These are phyloP conservation scores for Metarhizium sp. DNA, from an alignment of 2,329 filamentous ascomycete species.

Conservation along the genomic window DNA sequence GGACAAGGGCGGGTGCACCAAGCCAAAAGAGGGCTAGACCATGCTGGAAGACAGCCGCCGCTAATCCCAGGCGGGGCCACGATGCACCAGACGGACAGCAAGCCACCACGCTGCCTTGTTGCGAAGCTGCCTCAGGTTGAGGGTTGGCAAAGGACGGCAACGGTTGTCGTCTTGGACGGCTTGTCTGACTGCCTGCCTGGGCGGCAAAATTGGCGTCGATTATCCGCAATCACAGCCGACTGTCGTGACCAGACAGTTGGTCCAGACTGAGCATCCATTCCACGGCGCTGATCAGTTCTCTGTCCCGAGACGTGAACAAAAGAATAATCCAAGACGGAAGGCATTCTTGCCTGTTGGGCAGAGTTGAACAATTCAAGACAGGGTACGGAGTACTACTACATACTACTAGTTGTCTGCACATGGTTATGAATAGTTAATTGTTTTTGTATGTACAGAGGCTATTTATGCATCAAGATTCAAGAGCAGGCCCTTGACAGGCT, in stretches of 20 bases:
- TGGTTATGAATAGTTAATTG: too few relatives aligned
- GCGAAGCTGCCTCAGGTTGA: neutral
- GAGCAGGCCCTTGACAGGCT: neutral
- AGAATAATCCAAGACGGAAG: neutral
- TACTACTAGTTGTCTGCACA: too few relatives aligned
- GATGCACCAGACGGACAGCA: neutral
- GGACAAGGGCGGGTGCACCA: slow-evolving; percentile 1
- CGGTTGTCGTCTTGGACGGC: too few relatives aligned
- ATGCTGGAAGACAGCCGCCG: neutral
- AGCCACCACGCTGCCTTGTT: neutral
- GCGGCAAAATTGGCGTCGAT: neutral
- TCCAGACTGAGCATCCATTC: neutral
- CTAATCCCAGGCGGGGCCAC: too few relatives aligned
- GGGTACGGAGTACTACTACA: too few relatives aligned
- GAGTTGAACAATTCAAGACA: neutral
- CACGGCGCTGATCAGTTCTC: neutral
- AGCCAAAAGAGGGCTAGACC: neutral
- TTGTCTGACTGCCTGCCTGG: neutral
- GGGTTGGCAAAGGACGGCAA: neutral
- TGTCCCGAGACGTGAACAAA: neutral
- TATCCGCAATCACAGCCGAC: neutral
- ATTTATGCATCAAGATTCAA: neutral
- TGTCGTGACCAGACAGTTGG: neutral
- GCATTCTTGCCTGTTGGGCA: neutral
- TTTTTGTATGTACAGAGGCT: too few relatives aligned